Conservation (phyloP, 139 green algal species). For the Chlorella sp. region DNA sequence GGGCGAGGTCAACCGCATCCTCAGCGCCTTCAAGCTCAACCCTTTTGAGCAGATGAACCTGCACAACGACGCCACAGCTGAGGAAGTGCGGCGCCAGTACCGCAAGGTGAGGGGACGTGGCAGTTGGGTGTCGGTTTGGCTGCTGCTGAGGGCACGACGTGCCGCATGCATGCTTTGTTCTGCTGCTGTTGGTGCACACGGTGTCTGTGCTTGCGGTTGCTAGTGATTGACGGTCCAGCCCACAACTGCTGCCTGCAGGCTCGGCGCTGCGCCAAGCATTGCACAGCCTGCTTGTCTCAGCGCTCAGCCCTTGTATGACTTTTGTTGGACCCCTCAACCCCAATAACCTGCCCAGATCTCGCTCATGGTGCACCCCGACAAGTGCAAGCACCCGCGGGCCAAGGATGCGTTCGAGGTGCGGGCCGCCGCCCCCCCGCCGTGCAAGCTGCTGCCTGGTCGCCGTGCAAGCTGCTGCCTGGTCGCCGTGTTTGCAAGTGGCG, state of each 20-base stretch:
- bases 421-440: too few species aligned
- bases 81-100: slow-evolving; percentile 90
- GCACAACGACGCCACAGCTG: slow-evolving; percentile 73
- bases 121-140: not conserved
- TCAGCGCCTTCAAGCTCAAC: slow-evolving; percentile 97
- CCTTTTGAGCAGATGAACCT: slow-evolving; percentile 94
- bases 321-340: too few species aligned
- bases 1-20: slow-evolving; percentile 93
- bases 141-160: not conserved
- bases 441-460: too few species aligned
- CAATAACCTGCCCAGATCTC: slow-evolving; percentile 40
- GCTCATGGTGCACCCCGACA: slow-evolving; percentile 82
- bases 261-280: too few species aligned
- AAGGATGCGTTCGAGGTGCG: slow-evolving; percentile 82
- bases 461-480: too few species aligned
- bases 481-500: too few species aligned
- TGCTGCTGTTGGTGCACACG: not conserved
- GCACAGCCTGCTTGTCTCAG: not conserved
- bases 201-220: too few species aligned
- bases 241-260: too few species aligned
- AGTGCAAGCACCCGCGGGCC: slow-evolving; percentile 72
- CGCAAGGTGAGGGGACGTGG: slow-evolving; percentile 67
- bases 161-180: too few species aligned
- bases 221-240: too few species aligned
- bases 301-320: not conserved